Evolutionary conservation across 2,329 filamentous ascomycete genomes (phyloP).

Genomic region (Karstenula rhodostoma): DNA sequence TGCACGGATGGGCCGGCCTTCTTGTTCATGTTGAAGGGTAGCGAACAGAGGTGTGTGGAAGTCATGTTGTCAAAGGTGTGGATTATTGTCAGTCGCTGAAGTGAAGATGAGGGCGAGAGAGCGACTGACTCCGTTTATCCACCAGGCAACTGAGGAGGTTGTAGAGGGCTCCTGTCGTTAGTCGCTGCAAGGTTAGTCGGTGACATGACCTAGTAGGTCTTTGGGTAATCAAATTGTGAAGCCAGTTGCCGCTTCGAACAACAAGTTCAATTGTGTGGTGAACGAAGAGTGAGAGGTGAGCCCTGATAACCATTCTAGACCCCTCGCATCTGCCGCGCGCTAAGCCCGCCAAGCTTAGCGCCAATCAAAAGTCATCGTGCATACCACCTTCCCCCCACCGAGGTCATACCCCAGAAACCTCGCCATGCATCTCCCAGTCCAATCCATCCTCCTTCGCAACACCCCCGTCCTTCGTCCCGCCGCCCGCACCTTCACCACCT

Average conservation of each 20-base stretch:
- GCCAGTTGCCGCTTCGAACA: background rate
- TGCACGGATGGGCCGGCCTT: constrained; percentile 25
- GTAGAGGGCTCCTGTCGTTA: background rate
- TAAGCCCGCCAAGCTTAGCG: constrained; percentile 23
- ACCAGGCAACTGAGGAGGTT: background rate
- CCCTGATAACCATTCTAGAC: background rate
- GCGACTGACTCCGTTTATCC: background rate
- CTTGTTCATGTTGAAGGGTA: constrained; percentile 17
- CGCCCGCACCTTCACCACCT: constrained; percentile 36
- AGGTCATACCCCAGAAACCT: constrained; percentile 36
- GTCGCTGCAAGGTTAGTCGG: constrained; percentile 11
- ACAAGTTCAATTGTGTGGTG: background rate
- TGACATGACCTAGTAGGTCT: constrained; percentile 1
- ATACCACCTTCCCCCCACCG: constrained; percentile 31
- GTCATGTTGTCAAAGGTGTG: background rate
- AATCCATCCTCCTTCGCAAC: constrained; percentile 22
- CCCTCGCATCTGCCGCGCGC: constrained; percentile 12
- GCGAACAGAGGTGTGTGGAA: background rate
- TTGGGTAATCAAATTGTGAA: background rate
- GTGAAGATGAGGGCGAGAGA: background rate
- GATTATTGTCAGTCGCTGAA: background rate
- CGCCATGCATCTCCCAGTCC: constrained; percentile 42
- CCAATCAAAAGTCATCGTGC: constrained; percentile 29
- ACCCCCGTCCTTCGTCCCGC: constrained; percentile 18
- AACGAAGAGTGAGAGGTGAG: background rate